Evolutionary conservation across 202 grass and related monocot species (phyloP), one percentile per base, ranked within the genome.

Genomic region (Musa balbisiana): DNA sequence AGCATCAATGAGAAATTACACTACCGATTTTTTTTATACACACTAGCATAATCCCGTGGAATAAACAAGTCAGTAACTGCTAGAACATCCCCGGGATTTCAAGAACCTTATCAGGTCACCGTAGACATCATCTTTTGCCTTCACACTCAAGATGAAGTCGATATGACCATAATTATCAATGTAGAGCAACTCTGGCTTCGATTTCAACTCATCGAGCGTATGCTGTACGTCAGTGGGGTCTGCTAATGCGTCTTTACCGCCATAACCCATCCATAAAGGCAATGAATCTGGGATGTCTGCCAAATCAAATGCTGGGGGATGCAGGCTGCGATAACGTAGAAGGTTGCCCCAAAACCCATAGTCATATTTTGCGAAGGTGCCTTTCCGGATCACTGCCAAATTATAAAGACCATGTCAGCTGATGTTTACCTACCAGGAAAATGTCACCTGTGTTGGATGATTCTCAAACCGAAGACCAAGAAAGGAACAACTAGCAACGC

Each of bases 191-290:
- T 91, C 82, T 10, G 93, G 93, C 0, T 77, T 84, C 58, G 84
- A 84, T 71, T 29, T 87, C 82, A 97, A 49, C 69, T 91, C 84
- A 64, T 62, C 76, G 71, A 91, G 51, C 19, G 93, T 93, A 29
- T 76, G 90, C 3, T 80, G 75, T 10, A 97, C 80, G 73, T 97
- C 93, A 2, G 70, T 89, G 69, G 84, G 22, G 62, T 97, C 93
- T 27, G 89, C 89, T 83, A 96, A 82, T 80, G 74, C 90, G 82
- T 96, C 93, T 52, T 82, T 81, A 13, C 93, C 90, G 43, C 90
- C 90, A 55, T 93, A 93, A 17, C 80, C 93, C 88, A 93, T 89
- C 93, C 93, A 97, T 13, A 97, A 74, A 15, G 88, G 93, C 66
- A 97, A 81, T 14, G 82, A 86, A 53, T 87, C 84, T 0, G 90